Conservation (phyloP, 805 yeast species). For the Saturnispora halmiae region DNA sequence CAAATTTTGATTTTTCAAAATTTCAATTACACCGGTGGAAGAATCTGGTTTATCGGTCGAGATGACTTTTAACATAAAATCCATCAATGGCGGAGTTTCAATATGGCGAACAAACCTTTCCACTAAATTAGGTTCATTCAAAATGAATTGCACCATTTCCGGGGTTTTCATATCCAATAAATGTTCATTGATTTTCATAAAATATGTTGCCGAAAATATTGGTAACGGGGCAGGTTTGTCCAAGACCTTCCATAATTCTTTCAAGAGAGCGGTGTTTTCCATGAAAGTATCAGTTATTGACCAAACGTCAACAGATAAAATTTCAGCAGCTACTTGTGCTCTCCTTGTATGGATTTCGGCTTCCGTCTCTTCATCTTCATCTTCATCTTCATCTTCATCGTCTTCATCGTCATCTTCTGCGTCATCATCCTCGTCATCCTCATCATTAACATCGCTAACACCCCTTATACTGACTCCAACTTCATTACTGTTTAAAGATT, state of each 20-base stretch:
- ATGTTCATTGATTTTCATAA: slow-evolving; percentile 87
- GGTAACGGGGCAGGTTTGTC: slow-evolving; percentile 61
- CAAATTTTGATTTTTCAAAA: slow-evolving; percentile 61
- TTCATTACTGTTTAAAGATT: background rate
- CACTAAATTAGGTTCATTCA: slow-evolving; percentile 61
- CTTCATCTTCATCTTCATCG: slow-evolving; percentile 25
- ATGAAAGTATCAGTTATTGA: slow-evolving; percentile 83
- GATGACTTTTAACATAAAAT: slow-evolving; percentile 77
- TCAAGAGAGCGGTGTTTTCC: slow-evolving; percentile 58
- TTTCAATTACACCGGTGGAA: slow-evolving; percentile 79
- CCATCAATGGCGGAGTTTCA: slow-evolving; percentile 92
- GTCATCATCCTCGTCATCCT: slow-evolving; percentile 13
- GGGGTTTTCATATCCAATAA: slow-evolving; percentile 81
- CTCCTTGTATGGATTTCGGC: slow-evolving; percentile 30
- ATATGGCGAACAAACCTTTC: slow-evolving; percentile 76
- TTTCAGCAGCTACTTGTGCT: slow-evolving; percentile 77
- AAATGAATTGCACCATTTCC: slow-evolving; percentile 63
- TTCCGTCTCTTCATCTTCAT: slow-evolving; percentile 26
- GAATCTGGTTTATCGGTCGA: slow-evolving; percentile 88
- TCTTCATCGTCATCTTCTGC: slow-evolving; percentile 15
- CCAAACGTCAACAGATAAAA: slow-evolving; percentile 89
- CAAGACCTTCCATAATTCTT: slow-evolving; percentile 70
- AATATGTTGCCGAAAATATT: slow-evolving; percentile 72
- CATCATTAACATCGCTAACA: slow-evolving; percentile 7
- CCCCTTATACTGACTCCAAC: slow-evolving; percentile 1